These are phyloP conservation scores for Monosporascus cannonballus DNA, from an alignment of 2,329 filamentous ascomycete genomes.

Conservation along the genomic window DNA sequence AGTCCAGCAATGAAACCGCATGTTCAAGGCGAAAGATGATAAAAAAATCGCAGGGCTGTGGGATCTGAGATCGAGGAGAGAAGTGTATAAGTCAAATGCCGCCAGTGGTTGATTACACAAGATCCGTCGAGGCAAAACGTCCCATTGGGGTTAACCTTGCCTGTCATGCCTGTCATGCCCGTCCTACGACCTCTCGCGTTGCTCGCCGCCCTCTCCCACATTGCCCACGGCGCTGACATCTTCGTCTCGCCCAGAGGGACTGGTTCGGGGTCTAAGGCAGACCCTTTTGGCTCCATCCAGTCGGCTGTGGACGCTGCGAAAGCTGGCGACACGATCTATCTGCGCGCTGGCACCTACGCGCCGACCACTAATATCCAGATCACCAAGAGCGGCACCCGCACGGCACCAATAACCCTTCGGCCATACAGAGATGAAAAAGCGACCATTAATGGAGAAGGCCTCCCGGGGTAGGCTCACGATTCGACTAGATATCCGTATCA, in stretches of 20 bases:
- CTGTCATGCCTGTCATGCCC: background rate
- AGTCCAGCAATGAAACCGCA: too few species aligned
- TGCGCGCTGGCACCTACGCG: conserved; percentile 38
- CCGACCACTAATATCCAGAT: conserved; percentile 42
- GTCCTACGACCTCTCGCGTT: background rate
- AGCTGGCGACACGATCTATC: conserved; percentile 39
- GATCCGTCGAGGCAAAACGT: too few species aligned
- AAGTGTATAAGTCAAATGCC: too few species aligned
- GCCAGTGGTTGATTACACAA: too few species aligned
- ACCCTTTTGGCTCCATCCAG: conserved; percentile 41
- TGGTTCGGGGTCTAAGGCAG: conserved; percentile 29
- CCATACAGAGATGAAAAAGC: conserved; percentile 38
- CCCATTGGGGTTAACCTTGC: background rate
- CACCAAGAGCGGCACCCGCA: conserved; percentile 34
- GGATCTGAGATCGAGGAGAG: too few species aligned
- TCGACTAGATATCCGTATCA: background rate
- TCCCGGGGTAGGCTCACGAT: conserved; percentile 17
- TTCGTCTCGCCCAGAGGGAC: conserved; percentile 40
- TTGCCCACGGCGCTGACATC: conserved; percentile 27
- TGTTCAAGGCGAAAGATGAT: too few species aligned
- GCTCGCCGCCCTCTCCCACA: background rate
- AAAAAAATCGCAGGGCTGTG: too few species aligned
- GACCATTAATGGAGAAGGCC: conserved; percentile 38
- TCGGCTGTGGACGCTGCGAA: conserved; percentile 37
- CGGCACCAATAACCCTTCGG: conserved; percentile 34